Conservation (phyloP, 2,329 filamentous ascomycete genomes). For the Penicillium expansum region DNA sequence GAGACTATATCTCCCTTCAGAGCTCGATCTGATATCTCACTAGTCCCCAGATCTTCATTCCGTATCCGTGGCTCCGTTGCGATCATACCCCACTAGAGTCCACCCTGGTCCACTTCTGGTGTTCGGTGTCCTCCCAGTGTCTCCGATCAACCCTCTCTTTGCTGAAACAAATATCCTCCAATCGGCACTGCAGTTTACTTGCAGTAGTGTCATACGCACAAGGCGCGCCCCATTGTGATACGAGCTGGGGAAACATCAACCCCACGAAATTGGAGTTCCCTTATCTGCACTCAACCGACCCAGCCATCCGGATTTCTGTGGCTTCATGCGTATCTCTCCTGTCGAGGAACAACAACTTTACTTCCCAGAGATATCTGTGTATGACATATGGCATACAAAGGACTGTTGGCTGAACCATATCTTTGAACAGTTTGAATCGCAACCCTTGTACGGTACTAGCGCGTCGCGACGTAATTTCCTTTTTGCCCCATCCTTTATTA, state of each 20-base stretch:
- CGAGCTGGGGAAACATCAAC: neutral
- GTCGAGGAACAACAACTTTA: neutral
- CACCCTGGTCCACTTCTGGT: neutral
- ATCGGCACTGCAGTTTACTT: neutral
- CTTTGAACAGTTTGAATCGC: neutral
- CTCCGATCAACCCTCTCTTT: neutral
- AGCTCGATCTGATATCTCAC: neutral
- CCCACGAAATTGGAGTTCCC: neutral
- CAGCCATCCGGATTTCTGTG: slow-evolving; percentile 3
- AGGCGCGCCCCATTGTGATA: neutral
- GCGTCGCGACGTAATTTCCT: neutral
- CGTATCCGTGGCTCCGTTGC: neutral
- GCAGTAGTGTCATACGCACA: neutral
- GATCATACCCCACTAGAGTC: neutral
- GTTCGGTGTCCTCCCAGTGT: neutral
- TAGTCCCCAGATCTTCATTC: slow-evolving; percentile 1
- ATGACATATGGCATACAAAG: neutral
- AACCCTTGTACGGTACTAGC: neutral
- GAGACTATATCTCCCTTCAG: neutral
- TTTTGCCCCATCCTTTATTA: neutral
- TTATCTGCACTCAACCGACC: slow-evolving; percentile 1
- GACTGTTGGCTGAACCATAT: neutral
- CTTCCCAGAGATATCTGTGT: neutral
- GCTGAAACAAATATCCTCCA: neutral
- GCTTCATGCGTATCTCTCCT: neutral